phyloP scores from a whole-genome alignment of 352 stramenopile species.

The Chrysophaeum taylorii region DNA sequence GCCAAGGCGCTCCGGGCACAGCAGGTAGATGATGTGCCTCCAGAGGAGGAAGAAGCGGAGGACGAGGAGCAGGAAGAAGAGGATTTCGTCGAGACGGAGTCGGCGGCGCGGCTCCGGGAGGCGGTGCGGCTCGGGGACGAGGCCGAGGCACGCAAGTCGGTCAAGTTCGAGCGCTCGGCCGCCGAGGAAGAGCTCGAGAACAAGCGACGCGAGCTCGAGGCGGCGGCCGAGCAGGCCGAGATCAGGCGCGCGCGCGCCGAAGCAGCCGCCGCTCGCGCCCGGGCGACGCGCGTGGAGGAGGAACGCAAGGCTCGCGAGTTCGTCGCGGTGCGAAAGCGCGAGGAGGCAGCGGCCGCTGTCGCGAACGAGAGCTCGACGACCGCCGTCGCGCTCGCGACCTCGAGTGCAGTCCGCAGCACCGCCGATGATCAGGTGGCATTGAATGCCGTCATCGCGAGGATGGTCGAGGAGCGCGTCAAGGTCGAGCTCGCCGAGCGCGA shows the following conservation, averaged over 20 bases:
- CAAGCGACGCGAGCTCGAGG: not conserved
- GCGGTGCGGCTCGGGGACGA: not conserved
- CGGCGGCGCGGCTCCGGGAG: too few relatives aligned
- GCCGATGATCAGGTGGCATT: not conserved
- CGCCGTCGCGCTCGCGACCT: not conserved
- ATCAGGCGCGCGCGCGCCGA: not conserved
- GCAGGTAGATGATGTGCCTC: too few relatives aligned
- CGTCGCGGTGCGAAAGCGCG: not conserved
- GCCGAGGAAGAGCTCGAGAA: conserved; percentile 8
- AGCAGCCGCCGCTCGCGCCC: too few relatives aligned
- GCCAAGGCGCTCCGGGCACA: too few relatives aligned
- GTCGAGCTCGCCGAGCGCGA: conserved; percentile 9
- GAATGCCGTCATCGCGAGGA: not conserved
- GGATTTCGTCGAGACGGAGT: too few relatives aligned
- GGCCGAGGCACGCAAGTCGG: not conserved
- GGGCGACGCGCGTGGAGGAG: too few relatives aligned
- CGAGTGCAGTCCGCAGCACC: not conserved
- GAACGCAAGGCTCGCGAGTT: not conserved
- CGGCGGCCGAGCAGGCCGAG: not conserved
- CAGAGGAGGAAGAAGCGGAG: too few relatives aligned
- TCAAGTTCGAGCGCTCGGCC: not conserved
- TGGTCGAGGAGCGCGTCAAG: conserved; percentile 9
- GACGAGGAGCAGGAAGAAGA: too few relatives aligned
- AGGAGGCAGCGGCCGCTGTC: not conserved
- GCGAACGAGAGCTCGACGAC: not conserved